Evolutionary conservation across 805 yeast species (phyloP).

Genomic region (Lachancea fermentati): DNA sequence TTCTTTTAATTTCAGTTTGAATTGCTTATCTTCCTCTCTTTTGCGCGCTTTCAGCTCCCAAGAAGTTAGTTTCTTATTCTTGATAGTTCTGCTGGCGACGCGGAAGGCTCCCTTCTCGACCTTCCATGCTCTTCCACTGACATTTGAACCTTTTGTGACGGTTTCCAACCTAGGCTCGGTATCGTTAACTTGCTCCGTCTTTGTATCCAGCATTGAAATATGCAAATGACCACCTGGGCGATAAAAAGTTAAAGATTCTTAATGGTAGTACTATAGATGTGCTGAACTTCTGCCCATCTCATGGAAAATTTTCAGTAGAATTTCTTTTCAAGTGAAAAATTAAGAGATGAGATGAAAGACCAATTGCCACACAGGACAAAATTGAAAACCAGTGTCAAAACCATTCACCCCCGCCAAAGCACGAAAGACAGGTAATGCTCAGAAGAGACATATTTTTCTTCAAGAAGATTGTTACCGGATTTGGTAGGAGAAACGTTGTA

Average conservation of each 20-base stretch:
- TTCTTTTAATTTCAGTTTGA: slow-evolving; percentile 63
- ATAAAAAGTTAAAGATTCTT: too few species aligned
- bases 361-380: slow-evolving; percentile 11
- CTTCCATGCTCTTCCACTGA: slow-evolving; percentile 74
- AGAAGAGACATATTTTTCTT: too few species aligned
- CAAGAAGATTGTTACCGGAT: background rate
- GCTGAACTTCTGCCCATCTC: background rate
- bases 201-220: background rate
- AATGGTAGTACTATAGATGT: too few species aligned
- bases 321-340: slow-evolving; percentile 2
- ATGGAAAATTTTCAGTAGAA: background rate
- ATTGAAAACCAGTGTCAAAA: background rate
- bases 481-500: slow-evolving; percentile 3
- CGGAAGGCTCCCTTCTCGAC: slow-evolving; percentile 61
- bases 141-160: slow-evolving; percentile 40
- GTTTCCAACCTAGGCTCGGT: background rate
- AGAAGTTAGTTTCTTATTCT: slow-evolving; percentile 37
- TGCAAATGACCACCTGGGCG: background rate
- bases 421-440: too few species aligned
- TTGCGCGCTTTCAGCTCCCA: slow-evolving; percentile 68
- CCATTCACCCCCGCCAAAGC: too few species aligned
- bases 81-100: slow-evolving; percentile 54
- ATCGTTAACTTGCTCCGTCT: background rate
- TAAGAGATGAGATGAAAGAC: slow-evolving; percentile 2
- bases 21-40: slow-evolving; percentile 56